A percentile compares a stretch with the other conserved stretches of the same genome.
These are phyloP conservation scores for Dunaliella sp. DNA, from an alignment of 139 green algal species.

Conservation along the genomic window DNA sequence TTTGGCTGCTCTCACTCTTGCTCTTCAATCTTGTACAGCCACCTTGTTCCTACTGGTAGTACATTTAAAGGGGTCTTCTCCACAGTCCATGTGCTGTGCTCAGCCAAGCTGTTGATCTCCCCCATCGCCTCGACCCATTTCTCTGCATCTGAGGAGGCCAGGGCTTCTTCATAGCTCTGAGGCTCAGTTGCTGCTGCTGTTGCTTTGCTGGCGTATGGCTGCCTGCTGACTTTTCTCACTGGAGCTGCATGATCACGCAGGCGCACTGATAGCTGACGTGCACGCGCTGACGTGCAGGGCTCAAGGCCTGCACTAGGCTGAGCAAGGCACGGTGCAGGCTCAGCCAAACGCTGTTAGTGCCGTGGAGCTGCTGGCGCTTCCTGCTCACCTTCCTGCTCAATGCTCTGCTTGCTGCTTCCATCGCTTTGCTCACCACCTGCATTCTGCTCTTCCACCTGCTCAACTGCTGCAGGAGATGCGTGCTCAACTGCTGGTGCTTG, in stretches of 20 bases:
- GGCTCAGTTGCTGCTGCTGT: not conserved
- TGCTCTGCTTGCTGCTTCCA: too few species aligned
- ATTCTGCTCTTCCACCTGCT: too few species aligned
- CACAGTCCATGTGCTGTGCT: slow-evolving; percentile 14
- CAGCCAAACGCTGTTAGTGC: not conserved
- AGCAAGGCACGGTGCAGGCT: not conserved
- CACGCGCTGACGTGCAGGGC: not conserved
- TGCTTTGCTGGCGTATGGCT: not conserved
- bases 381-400: not conserved
- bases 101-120: not conserved
- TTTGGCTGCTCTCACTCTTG: not conserved
- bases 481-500: not conserved
- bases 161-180: not conserved
- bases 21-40: slow-evolving; percentile 13
- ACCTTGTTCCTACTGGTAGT: slow-evolving; percentile 7
- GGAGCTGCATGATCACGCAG: not conserved
- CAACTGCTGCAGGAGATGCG: too few species aligned
- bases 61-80: not conserved
- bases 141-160: not conserved
- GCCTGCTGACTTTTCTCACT: not conserved
- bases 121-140: slow-evolving; percentile 13
- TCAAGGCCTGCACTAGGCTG: not conserved
- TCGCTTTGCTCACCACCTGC: too few species aligned
- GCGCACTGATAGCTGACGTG: not conserved
- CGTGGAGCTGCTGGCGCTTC: not conserved